phyloP scores from a whole-genome alignment of 228 moss, liverwort and hornwort genomes.

The Sphagnum magellanicum region DNA sequence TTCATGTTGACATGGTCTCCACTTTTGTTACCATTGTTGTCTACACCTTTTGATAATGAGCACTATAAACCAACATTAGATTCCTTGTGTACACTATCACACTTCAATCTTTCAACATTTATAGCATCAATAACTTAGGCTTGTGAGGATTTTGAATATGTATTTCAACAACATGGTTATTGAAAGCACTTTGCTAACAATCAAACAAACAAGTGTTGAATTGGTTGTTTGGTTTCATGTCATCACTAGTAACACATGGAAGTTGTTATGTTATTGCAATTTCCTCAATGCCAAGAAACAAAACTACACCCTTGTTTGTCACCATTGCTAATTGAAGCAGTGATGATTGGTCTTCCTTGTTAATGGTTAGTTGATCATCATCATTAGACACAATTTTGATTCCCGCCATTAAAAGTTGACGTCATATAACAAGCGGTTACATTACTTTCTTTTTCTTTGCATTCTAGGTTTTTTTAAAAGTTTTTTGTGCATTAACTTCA shows the following conservation, averaged over 20 bases:
- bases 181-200: not conserved
- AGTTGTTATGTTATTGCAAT: not conserved
- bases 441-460: constrained; percentile 36
- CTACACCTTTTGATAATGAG: too few relatives aligned
- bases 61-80: too few relatives aligned
- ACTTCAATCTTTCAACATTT: not conserved
- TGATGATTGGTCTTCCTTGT: too few relatives aligned
- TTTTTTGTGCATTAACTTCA: constrained; percentile 48
- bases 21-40: too few relatives aligned
- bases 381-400: not conserved
- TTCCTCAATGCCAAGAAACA: not conserved
- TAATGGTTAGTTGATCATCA: not conserved
- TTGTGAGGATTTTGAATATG: not conserved
- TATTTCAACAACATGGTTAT: not conserved
- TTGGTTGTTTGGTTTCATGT: not conserved
- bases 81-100: too few relatives aligned
- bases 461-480: constrained; percentile 46
- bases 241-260: not conserved
- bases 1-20: too few relatives aligned
- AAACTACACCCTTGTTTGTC: not conserved
- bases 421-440: not conserved
- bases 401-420: not conserved
- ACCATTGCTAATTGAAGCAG: not conserved
- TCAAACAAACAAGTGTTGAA: constrained; percentile 1
- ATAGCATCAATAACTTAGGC: not conserved